Percentiles rank a stretch among this genome's conserved stretches.
Evolutionary conservation across 345 rosid genomes (phyloP).

Genomic region (Aquilaria yunnanensis): DNA sequence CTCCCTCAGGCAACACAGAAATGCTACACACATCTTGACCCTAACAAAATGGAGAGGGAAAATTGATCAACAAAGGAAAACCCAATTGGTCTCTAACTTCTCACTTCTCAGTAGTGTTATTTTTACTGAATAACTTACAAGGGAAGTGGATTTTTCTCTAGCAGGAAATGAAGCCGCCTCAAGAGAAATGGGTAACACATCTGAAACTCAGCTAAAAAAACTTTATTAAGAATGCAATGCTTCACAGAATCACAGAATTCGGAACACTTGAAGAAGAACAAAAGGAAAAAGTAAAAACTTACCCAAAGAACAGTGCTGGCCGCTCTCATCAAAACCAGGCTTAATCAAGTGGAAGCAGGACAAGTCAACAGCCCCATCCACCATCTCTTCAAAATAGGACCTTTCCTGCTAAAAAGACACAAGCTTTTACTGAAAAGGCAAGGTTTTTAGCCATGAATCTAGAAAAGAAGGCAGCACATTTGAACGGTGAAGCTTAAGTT

Average conservation of each 20-base stretch:
- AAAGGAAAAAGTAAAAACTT: constrained; percentile 6
- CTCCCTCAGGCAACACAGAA: constrained; percentile 64
- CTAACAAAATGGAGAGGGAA: constrained; percentile 27
- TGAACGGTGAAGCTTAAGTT: not conserved
- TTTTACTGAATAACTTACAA: constrained; percentile 28
- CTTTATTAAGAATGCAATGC: constrained; percentile 2
- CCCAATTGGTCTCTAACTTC: constrained; percentile 1
- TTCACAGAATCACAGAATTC: not conserved
- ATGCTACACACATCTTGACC: constrained; percentile 55
- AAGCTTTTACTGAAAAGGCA: not conserved
- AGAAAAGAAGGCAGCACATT: not conserved
- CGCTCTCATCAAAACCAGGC: constrained; percentile 32
- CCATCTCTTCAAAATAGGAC: constrained; percentile 9
- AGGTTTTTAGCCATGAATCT: not conserved
- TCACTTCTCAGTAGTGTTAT: not conserved
- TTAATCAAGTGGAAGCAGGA: constrained; percentile 32
- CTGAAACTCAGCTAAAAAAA: constrained; percentile 27
- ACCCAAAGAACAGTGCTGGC: constrained; percentile 36
- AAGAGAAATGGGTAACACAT: constrained; percentile 47
- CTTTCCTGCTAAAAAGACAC: constrained; percentile 19
- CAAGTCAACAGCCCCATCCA: constrained; percentile 23
- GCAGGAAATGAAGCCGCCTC: constrained; percentile 43
- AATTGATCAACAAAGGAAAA: not conserved
- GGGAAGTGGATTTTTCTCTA: constrained; percentile 35
- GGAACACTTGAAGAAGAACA: too few relatives aligned